These are phyloP conservation scores for Bifiguratus adelaidae DNA, from an alignment of 192 early-diverging fungal species.

Conservation along the genomic window DNA sequence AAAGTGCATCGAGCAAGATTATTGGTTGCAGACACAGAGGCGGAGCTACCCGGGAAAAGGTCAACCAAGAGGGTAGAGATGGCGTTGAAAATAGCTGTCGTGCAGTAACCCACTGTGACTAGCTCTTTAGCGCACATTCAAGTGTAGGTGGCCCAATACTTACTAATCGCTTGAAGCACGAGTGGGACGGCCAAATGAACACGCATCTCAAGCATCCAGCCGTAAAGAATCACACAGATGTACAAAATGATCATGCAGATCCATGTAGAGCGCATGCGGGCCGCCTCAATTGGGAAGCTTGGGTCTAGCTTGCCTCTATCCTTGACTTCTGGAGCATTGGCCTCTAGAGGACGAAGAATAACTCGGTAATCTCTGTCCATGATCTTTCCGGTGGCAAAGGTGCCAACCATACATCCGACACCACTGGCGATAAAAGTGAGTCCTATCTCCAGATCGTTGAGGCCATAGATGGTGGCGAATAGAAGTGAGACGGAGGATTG, in stretches of 20 bases:
- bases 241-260: neutral
- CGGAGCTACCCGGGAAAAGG: constrained; percentile 12
- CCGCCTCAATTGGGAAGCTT: constrained; percentile 3
- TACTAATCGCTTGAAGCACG: constrained; percentile 6
- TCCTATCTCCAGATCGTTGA: constrained; percentile 23
- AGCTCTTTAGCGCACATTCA: neutral
- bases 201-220: neutral
- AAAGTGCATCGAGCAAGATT: constrained; percentile 14
- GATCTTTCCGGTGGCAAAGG: constrained; percentile 17
- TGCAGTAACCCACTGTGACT: constrained; percentile 9
- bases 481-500: constrained; percentile 21
- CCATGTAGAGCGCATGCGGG: neutral
- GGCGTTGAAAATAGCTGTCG: constrained; percentile 8
- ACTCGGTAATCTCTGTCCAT: constrained; percentile 7
- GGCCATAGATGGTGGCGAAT: constrained; percentile 14
- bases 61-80: constrained; percentile 15
- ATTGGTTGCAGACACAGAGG: constrained; percentile 15
- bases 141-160: neutral
- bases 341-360: neutral
- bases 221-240: neutral
- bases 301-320: constrained; percentile 1
- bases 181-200: neutral
- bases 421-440: constrained; percentile 25
- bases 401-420: constrained; percentile 24
- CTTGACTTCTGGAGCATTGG: neutral